A percentile compares a stretch with the other conserved stretches of the same genome.
Conservation (phyloP, 345 rosid genomes). For the Leavenworthia alabamica region DNA sequence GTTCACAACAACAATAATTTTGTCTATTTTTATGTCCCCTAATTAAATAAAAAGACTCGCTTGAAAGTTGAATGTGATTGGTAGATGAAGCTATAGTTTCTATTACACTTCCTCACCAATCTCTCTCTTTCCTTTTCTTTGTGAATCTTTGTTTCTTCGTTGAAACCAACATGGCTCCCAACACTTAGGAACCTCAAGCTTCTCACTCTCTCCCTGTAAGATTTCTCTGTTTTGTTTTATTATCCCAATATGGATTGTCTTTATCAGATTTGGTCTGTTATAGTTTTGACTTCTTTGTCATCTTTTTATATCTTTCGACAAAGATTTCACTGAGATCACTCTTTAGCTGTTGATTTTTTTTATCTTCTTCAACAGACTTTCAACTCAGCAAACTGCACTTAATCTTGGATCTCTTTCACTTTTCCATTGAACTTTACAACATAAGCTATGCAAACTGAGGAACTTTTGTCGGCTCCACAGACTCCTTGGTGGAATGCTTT, state of each 20-base stretch:
- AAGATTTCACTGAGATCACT: too few relatives aligned
- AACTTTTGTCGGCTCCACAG: slow-evolving; percentile 42
- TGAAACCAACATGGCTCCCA: slow-evolving; percentile 68
- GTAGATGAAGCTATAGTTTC: slow-evolving; percentile 30
- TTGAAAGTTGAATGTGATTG: slow-evolving; percentile 57
- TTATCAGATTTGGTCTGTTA: too few relatives aligned
- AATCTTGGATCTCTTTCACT: background rate
- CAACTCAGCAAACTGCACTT: background rate
- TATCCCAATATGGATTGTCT: background rate
- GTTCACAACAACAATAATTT: slow-evolving; percentile 19
- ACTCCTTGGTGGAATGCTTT: slow-evolving; percentile 57
- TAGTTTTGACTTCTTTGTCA: too few relatives aligned
- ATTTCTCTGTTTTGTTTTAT: background rate
- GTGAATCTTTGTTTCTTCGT: slow-evolving; percentile 35
- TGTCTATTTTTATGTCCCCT: slow-evolving; percentile 10
- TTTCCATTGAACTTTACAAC: background rate
- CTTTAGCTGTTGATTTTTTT: background rate
- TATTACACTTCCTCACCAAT: slow-evolving; percentile 19
- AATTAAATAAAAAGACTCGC: slow-evolving; percentile 26
- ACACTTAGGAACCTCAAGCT: slow-evolving; percentile 31
- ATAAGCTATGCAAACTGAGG: slow-evolving; percentile 71
- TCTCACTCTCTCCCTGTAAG: slow-evolving; percentile 18
- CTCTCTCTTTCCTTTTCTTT: slow-evolving; percentile 14
- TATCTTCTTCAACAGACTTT: slow-evolving; percentile 22
- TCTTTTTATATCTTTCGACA: too few relatives aligned